Conservation (phyloP, 169 alveolate genomes). For the Plasmodium blacklocki region DNA sequence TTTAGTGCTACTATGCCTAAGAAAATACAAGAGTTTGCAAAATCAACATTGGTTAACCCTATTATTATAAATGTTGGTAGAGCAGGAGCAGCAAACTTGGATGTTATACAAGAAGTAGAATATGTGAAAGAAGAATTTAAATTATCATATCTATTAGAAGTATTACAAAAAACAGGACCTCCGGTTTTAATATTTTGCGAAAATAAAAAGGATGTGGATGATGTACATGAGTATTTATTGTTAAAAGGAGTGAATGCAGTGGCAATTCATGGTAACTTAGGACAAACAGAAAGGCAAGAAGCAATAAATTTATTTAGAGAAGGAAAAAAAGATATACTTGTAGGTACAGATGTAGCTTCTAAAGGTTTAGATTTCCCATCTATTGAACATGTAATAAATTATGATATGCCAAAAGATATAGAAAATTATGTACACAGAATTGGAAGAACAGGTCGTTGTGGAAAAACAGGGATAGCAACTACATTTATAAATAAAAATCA, state of each 20-base stretch:
- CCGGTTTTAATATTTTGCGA: conserved; percentile 96
- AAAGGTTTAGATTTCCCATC: conserved; percentile 98
- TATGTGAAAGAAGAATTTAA: conserved; percentile 94
- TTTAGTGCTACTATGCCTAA: conserved; percentile 98
- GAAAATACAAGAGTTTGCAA: conserved; percentile 97
- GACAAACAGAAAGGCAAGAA: conserved; percentile 91
- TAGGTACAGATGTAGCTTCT: conserved; percentile 97
- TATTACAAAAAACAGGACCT: conserved; percentile 96
- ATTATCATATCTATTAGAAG: conserved; percentile 89
- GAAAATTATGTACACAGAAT: conserved; percentile 98
- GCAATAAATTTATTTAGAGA: conserved; percentile 88
- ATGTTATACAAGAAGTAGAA: conserved; percentile 94
- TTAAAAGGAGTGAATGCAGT: conserved; percentile 91
- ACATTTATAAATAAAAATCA: conserved; percentile 92
- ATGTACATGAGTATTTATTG: conserved; percentile 93
- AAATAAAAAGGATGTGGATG: conserved; percentile 96
- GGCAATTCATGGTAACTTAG: conserved; percentile 94
- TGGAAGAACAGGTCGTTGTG: conserved; percentile 99
- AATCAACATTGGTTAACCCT: conserved; percentile 92
- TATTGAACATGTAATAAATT: conserved; percentile 97
- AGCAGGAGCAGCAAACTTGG: conserved; percentile 94
- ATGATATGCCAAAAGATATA: conserved; percentile 98
- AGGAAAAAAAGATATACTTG: conserved; percentile 88
- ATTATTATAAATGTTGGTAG: conserved; percentile 95
- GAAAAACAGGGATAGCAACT: conserved; percentile 95